These are phyloP conservation scores for Quercus variabilis DNA, from an alignment of 306 rosid species.

Conservation along the genomic window DNA sequence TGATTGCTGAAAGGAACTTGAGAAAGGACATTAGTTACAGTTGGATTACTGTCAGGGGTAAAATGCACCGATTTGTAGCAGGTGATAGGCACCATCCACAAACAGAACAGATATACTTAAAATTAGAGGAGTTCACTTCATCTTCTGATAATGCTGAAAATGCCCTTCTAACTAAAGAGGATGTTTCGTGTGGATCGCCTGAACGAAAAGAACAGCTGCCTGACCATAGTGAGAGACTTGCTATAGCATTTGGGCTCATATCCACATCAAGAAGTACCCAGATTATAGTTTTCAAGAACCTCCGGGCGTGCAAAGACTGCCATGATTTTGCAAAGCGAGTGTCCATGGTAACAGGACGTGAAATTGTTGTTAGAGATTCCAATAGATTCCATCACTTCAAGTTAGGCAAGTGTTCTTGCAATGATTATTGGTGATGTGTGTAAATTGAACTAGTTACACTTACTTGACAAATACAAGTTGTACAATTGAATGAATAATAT, in stretches of 20 bases:
- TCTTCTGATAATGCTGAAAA: conserved; percentile 24
- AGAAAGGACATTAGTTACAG: conserved; percentile 51
- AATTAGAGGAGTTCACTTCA: conserved; percentile 35
- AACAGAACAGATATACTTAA: conserved; percentile 45
- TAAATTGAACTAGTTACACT: background rate
- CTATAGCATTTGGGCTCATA: conserved; percentile 56
- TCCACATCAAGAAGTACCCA: conserved; percentile 35
- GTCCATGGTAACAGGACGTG: conserved; percentile 39
- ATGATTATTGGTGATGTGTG: conserved; percentile 47
- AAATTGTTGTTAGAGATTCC: conserved; percentile 47
- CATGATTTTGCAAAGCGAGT: conserved; percentile 64
- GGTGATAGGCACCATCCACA: conserved; percentile 65
- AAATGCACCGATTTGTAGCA: conserved; percentile 46
- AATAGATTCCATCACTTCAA: conserved; percentile 55
- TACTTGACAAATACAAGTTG: background rate
- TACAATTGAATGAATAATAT: background rate
- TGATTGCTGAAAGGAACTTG: conserved; percentile 53
- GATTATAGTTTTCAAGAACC: conserved; percentile 47
- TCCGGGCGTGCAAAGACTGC: conserved; percentile 52
- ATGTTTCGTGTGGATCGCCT: conserved; percentile 27
- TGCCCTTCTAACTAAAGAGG: conserved; percentile 37
- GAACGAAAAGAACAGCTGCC: conserved; percentile 50
- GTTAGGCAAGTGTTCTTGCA: conserved; percentile 52
- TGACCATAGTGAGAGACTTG: conserved; percentile 61
- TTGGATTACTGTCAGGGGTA: conserved; percentile 52